Percentiles rank a stretch among this genome's conserved stretches.
phyloP scores from a whole-genome alignment of 805 yeast genomes.

The Barnettozyma californica region DNA sequence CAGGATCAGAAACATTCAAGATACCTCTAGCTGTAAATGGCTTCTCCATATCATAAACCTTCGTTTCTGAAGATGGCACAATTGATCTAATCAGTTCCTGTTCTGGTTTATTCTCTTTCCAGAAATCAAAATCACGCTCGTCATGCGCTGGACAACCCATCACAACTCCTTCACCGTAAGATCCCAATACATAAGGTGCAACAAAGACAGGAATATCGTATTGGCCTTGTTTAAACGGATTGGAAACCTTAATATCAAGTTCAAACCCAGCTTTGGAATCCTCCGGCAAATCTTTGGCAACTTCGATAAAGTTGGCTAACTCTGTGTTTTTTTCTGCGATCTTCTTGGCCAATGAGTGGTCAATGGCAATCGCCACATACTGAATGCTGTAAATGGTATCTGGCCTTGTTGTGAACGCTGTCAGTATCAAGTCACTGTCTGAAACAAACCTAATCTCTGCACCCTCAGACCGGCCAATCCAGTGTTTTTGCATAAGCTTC shows the following conservation, averaged over 20 bases:
- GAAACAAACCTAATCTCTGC: conserved; percentile 56
- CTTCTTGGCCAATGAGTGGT: conserved; percentile 54
- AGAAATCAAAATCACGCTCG: conserved; percentile 73
- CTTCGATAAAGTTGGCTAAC: conserved; percentile 42
- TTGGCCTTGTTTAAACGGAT: conserved; percentile 51
- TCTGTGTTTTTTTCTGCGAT: conserved; percentile 33
- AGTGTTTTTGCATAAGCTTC: conserved; percentile 82
- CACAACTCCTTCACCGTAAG: conserved; percentile 89
- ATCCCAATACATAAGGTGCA: conserved; percentile 84
- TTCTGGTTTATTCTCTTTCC: conserved; percentile 57
- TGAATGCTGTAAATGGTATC: conserved; percentile 85
- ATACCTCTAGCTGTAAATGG: conserved; percentile 42
- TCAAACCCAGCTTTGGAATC: conserved; percentile 58
- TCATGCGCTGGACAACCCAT: conserved; percentile 99
- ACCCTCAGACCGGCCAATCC: conserved; percentile 91
- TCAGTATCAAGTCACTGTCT: conserved; percentile 27
- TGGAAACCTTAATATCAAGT: conserved; percentile 39
- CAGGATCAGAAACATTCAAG: conserved; percentile 43
- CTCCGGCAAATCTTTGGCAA: conserved; percentile 32
- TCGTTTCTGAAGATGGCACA: conserved; percentile 11
- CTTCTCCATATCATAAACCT: conserved; percentile 5
- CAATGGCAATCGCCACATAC: conserved; percentile 70
- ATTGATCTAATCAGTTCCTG: conserved; percentile 15
- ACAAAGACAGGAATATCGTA: conserved; percentile 65
- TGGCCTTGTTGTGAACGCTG: conserved; percentile 81